Conservation (phyloP, 352 stramenopile species). For the Phytophthora ohioensis region DNA sequence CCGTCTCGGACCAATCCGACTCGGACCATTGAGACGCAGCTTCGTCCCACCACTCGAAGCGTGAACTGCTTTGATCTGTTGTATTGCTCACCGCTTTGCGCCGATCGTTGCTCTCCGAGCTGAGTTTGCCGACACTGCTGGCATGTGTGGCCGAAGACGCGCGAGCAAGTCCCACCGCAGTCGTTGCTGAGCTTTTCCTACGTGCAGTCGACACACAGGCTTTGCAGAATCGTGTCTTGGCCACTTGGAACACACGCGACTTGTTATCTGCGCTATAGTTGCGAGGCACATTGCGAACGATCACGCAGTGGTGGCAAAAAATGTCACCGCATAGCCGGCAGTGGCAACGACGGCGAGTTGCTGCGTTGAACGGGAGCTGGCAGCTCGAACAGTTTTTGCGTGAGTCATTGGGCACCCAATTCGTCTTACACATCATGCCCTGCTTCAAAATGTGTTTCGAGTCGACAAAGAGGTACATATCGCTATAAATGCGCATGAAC, state of each 20-base stretch:
- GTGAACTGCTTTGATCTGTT: conserved; percentile 15
- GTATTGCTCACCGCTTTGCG: conserved; percentile 23
- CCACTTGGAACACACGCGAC: conserved; percentile 59
- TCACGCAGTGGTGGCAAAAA: conserved; percentile 75
- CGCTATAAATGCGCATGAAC: conserved; percentile 61
- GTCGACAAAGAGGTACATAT: conserved; percentile 70
- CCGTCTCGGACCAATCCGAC: conserved; percentile 55
- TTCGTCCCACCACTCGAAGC: conserved; percentile 39
- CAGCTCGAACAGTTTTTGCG: conserved; percentile 68
- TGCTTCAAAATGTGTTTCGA: conserved; percentile 67
- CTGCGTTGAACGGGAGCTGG: conserved; percentile 61
- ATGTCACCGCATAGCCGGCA: conserved; percentile 84
- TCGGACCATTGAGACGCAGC: conserved; percentile 35
- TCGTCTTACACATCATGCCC: conserved; percentile 54
- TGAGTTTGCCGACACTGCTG: conserved; percentile 8
- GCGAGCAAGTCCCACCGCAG: conserved; percentile 3
- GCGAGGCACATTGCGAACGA: conserved; percentile 57
- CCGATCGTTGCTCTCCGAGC: conserved; percentile 6
- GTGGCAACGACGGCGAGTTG: conserved; percentile 70
- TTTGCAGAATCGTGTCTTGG: conserved; percentile 71
- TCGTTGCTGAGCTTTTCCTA: conserved; percentile 22
- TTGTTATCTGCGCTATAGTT: conserved; percentile 20
- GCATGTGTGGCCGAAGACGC: conserved; percentile 16
- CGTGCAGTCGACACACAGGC: conserved; percentile 61
- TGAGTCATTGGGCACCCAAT: conserved; percentile 68